Evolutionary conservation across 768 basidiomycete genomes (phyloP).

Genomic region (Trametes gibbosa): DNA sequence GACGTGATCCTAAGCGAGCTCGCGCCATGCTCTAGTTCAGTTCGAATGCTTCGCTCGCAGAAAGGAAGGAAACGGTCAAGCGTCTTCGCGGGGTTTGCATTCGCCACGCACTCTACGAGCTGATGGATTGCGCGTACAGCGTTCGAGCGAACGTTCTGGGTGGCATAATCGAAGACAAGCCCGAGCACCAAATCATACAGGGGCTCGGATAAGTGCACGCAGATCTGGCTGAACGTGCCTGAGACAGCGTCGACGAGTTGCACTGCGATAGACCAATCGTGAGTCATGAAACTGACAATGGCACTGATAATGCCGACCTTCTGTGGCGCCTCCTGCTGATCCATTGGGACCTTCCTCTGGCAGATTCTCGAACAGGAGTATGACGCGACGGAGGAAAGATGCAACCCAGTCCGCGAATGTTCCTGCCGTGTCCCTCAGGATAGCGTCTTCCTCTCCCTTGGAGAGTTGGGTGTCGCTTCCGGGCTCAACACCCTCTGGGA

Average conservation of each 20-base stretch:
- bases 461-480: conserved; percentile 42
- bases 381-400: conserved; percentile 75
- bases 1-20: conserved; percentile 73
- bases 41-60: conserved; percentile 64
- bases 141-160: conserved; percentile 77
- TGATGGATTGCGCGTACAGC: conserved; percentile 85
- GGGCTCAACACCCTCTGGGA: conserved; percentile 38
- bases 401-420: conserved; percentile 82
- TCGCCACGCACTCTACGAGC: conserved; percentile 81
- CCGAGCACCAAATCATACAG: conserved; percentile 80
- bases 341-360: conserved; percentile 76
- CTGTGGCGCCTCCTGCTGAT: conserved; percentile 57
- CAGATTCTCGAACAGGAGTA: conserved; percentile 79
- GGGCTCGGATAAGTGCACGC: conserved; percentile 68
- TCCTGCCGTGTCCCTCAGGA: conserved; percentile 68
- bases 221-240: conserved; percentile 74
- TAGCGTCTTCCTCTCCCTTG: conserved; percentile 65
- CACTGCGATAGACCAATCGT: conserved; percentile 37
- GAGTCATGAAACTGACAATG: neutral
- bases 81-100: conserved; percentile 74
- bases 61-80: conserved; percentile 76
- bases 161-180: conserved; percentile 81
- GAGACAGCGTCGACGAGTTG: conserved; percentile 76
- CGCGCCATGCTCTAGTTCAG: conserved; percentile 83
- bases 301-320: conserved; percentile 43